A percentile compares a stretch with the other conserved stretches of the same genome.
Conservation (phyloP, 148 eudicot species). For the Selenicereus undatus region DNA sequence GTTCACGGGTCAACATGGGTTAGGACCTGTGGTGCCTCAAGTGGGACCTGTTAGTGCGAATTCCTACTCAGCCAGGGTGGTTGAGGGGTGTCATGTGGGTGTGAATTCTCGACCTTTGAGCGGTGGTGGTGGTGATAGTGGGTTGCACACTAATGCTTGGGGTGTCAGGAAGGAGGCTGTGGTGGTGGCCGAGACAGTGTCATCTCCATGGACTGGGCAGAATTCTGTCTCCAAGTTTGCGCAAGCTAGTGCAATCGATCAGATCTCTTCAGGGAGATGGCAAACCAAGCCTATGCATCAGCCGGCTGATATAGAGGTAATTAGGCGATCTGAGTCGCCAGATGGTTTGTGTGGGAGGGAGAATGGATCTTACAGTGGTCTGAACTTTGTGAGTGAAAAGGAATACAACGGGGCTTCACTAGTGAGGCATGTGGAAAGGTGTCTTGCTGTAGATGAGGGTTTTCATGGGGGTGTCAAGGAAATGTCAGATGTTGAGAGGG, state of each 20-base stretch:
- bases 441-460: slow-evolving; percentile 39
- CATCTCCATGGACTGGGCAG: slow-evolving; percentile 44
- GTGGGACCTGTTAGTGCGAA: slow-evolving; percentile 24
- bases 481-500: slow-evolving; percentile 40
- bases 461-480: slow-evolving; percentile 38
- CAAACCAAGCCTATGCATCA: slow-evolving; percentile 53
- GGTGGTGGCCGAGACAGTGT: slow-evolving; percentile 30
- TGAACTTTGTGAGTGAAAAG: slow-evolving; percentile 28
- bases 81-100: slow-evolving; percentile 35
- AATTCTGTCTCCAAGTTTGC: slow-evolving; percentile 66
- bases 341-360: slow-evolving; percentile 31
- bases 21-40: slow-evolving; percentile 28
- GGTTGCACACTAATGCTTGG: slow-evolving; percentile 65
- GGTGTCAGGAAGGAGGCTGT: slow-evolving; percentile 55
- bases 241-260: slow-evolving; percentile 89
- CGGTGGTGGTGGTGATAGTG: slow-evolving; percentile 42
- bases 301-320: slow-evolving; percentile 54
- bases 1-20: slow-evolving; percentile 28
- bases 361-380: slow-evolving; percentile 23
- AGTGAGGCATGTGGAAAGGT: slow-evolving; percentile 47
- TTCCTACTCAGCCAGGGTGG: slow-evolving; percentile 52
- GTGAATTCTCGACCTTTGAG: slow-evolving; percentile 25
- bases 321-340: slow-evolving; percentile 47
- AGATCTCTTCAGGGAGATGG: slow-evolving; percentile 95
- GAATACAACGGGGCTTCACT: slow-evolving; percentile 36